Percentiles rank a stretch among this genome's conserved stretches.
phyloP scores from a whole-genome alignment of 2,329 filamentous ascomycete genomes.

The Microcyclosporella mali region DNA sequence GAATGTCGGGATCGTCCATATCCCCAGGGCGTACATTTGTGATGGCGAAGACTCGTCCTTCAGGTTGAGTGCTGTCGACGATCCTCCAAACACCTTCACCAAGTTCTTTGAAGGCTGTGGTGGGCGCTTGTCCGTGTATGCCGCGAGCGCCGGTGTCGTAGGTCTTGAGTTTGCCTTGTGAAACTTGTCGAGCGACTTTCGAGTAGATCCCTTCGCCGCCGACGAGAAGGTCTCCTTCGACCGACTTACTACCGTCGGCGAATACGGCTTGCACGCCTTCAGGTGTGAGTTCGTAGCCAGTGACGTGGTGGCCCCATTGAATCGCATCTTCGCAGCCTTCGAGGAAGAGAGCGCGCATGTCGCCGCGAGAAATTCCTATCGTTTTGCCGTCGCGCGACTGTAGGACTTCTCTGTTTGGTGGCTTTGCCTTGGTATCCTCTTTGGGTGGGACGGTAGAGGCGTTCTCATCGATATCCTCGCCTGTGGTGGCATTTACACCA shows the following conservation, averaged over 20 bases:
- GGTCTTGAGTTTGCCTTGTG: conserved; percentile 52
- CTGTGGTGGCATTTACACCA: conserved; percentile 49
- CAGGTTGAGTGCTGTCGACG: conserved; percentile 42
- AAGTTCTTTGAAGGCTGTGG: conserved; percentile 53
- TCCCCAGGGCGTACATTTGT: conserved; percentile 58
- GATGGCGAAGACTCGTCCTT: conserved; percentile 50
- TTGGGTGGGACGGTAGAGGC: conserved; percentile 1
- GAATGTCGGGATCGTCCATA: conserved; percentile 50
- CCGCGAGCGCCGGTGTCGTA: conserved; percentile 59
- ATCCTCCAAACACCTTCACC: conserved; percentile 60
- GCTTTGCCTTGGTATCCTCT: conserved; percentile 22
- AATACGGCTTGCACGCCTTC: conserved; percentile 54
- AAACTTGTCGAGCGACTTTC: conserved; percentile 54
- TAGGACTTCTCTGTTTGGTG: conserved; percentile 29
- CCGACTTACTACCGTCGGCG: conserved; percentile 53
- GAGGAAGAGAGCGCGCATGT: conserved; percentile 56
- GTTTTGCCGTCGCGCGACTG: conserved; percentile 52
- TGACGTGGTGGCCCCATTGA: conserved; percentile 52
- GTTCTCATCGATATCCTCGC: conserved; percentile 31
- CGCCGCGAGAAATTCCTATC: conserved; percentile 56
- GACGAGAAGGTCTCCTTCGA: conserved; percentile 54
- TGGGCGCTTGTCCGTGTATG: conserved; percentile 60
- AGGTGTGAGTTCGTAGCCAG: conserved; percentile 52
- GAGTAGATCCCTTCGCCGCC: conserved; percentile 60
- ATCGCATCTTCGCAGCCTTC: conserved; percentile 51